Evolutionary conservation across 495 filamentous ascomycete species (phyloP).

Genomic region (Thermochaetoides thermophila): DNA sequence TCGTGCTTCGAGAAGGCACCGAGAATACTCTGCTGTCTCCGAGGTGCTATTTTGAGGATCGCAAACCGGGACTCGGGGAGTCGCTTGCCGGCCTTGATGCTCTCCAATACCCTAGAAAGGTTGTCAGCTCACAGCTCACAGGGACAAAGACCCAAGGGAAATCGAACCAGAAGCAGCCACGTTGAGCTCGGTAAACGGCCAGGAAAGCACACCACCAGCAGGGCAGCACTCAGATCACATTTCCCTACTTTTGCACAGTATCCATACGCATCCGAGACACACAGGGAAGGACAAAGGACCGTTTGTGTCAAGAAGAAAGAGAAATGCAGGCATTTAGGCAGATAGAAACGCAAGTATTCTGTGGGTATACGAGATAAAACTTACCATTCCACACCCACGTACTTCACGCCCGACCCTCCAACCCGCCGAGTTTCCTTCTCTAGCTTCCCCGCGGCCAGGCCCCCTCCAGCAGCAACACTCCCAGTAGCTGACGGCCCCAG

Average conservation of each 20-base stretch:
- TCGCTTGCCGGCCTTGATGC: conserved; percentile 58
- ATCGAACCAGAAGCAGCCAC: too few species aligned
- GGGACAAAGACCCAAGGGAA: too few species aligned
- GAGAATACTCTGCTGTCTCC: conserved; percentile 47
- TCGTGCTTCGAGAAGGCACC: conserved; percentile 16
- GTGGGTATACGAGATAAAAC: too few species aligned
- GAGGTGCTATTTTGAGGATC: conserved; percentile 40
- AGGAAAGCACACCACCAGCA: too few species aligned
- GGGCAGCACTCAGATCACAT: too few species aligned
- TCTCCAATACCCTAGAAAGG: conserved; percentile 51
- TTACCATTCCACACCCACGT: conserved; percentile 73
- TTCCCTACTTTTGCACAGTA: conserved; percentile 8
- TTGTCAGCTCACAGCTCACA: conserved; percentile 2
- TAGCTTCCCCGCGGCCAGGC: conserved; percentile 64
- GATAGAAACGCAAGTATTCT: too few species aligned
- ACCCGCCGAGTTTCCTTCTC: conserved; percentile 61
- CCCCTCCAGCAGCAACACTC: conserved; percentile 51
- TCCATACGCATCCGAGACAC: conserved; percentile 4
- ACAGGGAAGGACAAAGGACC: conserved; percentile 1
- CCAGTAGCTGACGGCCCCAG: too few species aligned
- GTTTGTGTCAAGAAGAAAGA: too few species aligned
- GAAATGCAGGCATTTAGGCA: too few species aligned
- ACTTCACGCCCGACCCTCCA: conserved; percentile 55
- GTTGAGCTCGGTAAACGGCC: too few species aligned
- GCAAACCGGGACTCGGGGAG: conserved; percentile 60